Evolutionary conservation across 2,329 filamentous ascomycete species (phyloP).

Genomic region (Cercospora janseana): DNA sequence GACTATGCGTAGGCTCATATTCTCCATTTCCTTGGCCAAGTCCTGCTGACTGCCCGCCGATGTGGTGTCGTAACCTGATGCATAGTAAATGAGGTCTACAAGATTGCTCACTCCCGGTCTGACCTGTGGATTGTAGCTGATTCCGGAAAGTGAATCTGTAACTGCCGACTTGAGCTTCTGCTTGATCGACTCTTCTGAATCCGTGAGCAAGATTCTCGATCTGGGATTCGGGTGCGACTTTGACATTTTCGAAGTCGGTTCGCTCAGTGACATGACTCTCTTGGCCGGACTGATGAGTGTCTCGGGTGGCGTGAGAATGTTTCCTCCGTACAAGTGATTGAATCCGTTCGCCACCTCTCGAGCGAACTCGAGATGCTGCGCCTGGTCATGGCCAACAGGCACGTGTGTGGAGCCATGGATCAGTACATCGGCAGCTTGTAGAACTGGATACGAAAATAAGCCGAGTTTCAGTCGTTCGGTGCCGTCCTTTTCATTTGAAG

Average conservation of each 20-base stretch:
- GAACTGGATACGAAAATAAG: constrained; percentile 90
- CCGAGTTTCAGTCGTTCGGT: constrained; percentile 69
- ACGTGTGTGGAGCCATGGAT: constrained; percentile 89
- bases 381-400: constrained; percentile 93
- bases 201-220: constrained; percentile 81
- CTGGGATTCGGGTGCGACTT: constrained; percentile 73
- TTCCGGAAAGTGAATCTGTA: constrained; percentile 68
- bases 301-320: constrained; percentile 63
- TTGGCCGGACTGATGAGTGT: constrained; percentile 76
- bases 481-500: constrained; percentile 43
- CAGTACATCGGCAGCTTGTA: constrained; percentile 92
- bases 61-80: constrained; percentile 17
- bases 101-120: constrained; percentile 88
- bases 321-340: constrained; percentile 67
- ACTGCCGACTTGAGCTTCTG: constrained; percentile 69
- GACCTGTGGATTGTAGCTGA: constrained; percentile 67
- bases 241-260: constrained; percentile 85
- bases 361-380: constrained; percentile 90
- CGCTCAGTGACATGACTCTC: constrained; percentile 83
- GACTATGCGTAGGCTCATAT: constrained; percentile 55
- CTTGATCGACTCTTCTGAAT: constrained; percentile 61
- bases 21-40: constrained; percentile 48
- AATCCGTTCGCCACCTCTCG: constrained; percentile 83
- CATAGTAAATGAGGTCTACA: constrained; percentile 72
- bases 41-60: constrained; percentile 38